A percentile compares a stretch with the other conserved stretches of the same genome.
These are phyloP conservation scores for Cercospora canescens DNA, from an alignment of 2,329 filamentous ascomycete species.

Conservation along the genomic window DNA sequence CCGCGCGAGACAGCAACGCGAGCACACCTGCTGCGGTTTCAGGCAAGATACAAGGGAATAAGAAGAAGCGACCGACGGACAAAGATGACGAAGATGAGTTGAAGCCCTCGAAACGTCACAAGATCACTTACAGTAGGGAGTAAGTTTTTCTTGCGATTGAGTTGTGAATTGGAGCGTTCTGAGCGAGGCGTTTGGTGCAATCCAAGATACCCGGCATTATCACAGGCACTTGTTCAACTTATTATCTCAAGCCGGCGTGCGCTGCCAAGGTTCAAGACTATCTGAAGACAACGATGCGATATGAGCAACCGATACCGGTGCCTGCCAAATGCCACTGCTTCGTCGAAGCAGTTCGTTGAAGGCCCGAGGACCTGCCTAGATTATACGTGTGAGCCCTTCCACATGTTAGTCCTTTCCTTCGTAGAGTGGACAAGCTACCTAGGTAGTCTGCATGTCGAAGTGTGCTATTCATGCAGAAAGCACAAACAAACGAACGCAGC, in stretches of 20 bases:
- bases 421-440: not conserved
- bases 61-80: slow-evolving; percentile 48
- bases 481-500: not conserved
- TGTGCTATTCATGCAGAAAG: not conserved
- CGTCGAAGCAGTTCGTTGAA: no score
- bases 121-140: slow-evolving; percentile 53
- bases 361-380: not conserved
- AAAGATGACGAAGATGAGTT: slow-evolving; percentile 50
- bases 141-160: slow-evolving; percentile 26
- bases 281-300: not conserved
- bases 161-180: slow-evolving; percentile 14
- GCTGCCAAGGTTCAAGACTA: not conserved
- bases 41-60: slow-evolving; percentile 41
- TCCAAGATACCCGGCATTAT: not conserved
- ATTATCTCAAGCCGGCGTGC: not conserved
- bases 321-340: no score
- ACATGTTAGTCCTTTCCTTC: not conserved
- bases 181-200: slow-evolving; percentile 19
- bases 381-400: not conserved
- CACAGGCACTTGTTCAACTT: not conserved
- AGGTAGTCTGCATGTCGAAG: not conserved
- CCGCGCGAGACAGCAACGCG: slow-evolving; percentile 45
- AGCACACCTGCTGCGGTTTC: slow-evolving; percentile 40
- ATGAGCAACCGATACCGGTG: no score
- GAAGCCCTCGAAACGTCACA: slow-evolving; percentile 48